A percentile compares a stretch with the other conserved stretches of the same genome.
Evolutionary conservation across 495 filamentous ascomycete genomes (phyloP).

Genomic region (Hyaloscypha bicolor): DNA sequence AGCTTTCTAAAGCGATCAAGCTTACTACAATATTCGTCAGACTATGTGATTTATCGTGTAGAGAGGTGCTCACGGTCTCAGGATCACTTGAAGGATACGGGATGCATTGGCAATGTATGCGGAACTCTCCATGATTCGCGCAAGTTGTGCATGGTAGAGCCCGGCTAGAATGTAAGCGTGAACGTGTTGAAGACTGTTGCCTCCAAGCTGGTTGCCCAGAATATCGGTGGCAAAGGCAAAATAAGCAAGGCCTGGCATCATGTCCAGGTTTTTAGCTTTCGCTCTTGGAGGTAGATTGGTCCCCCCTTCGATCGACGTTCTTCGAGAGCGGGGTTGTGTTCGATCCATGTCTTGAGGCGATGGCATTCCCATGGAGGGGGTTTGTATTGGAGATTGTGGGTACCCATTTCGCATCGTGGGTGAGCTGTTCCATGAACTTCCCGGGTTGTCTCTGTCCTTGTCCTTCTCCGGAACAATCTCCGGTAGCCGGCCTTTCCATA

Average conservation of each 20-base stretch:
- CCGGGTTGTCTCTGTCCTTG: constrained; percentile 14
- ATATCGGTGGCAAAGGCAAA: constrained; percentile 86
- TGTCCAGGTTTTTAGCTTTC: constrained; percentile 70
- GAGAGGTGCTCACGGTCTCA: constrained; percentile 63
- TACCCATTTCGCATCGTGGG: constrained; percentile 50
- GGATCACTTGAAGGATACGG: constrained; percentile 71
- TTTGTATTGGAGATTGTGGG: constrained; percentile 49
- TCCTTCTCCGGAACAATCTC: constrained; percentile 44
- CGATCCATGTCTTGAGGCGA: constrained; percentile 51
- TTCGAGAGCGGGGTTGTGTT: constrained; percentile 27
- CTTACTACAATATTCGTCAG: constrained; percentile 34
- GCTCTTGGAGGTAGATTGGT: background rate
- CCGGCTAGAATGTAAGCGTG: constrained; percentile 87
- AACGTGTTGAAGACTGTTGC: constrained; percentile 76
- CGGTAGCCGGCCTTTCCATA: constrained; percentile 61
- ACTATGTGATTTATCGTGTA: background rate
- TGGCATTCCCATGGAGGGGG: constrained; percentile 47
- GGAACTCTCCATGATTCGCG: constrained; percentile 86
- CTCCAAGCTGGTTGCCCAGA: constrained; percentile 77
- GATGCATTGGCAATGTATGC: constrained; percentile 83
- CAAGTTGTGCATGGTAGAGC: constrained; percentile 85
- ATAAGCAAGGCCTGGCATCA: constrained; percentile 86
- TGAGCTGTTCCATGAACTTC: constrained; percentile 46
- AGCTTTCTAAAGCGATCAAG: constrained; percentile 38
- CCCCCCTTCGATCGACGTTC: constrained; percentile 24